Conservation (phyloP, 2,329 filamentous ascomycete species). For the Xylariales sp. region DNA sequence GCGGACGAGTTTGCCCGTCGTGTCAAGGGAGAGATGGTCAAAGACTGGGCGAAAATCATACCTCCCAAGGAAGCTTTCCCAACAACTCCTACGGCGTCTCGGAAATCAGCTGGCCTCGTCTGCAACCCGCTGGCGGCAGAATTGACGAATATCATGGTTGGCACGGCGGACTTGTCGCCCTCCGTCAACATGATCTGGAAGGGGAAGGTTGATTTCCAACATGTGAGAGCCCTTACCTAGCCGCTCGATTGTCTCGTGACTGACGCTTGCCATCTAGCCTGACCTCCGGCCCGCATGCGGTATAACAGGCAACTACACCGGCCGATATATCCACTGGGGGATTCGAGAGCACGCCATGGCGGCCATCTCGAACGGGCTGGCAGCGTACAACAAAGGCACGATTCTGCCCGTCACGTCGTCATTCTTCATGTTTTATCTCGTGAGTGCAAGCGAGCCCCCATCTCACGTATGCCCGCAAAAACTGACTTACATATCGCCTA, state of each 20-base stretch:
- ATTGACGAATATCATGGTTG: constrained; percentile 55
- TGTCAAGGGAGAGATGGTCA: constrained; percentile 59
- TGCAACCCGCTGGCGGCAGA: constrained; percentile 60
- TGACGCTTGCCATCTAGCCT: constrained; percentile 5
- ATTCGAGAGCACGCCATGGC: constrained; percentile 68
- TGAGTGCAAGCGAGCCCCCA: neutral
- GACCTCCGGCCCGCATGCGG: constrained; percentile 10
- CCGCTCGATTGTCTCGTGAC: neutral
- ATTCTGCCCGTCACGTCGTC: constrained; percentile 68
- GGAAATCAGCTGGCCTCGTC: constrained; percentile 59
- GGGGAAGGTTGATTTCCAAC: constrained; percentile 62
- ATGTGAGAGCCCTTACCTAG: constrained; percentile 37
- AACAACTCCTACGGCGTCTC: constrained; percentile 60
- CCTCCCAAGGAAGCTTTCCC: constrained; percentile 53
- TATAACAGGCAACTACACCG: constrained; percentile 54
- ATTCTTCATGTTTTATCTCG: constrained; percentile 73
- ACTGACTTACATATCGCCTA: neutral
- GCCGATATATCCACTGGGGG: constrained; percentile 45
- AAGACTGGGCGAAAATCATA: constrained; percentile 50
- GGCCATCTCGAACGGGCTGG: constrained; percentile 67
- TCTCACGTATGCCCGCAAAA: too few relatives aligned
- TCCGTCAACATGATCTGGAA: constrained; percentile 63
- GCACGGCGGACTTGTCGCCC: constrained; percentile 60
- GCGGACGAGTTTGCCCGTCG: constrained; percentile 59
- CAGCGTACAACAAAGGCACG: constrained; percentile 65